phyloP scores from a whole-genome alignment of 108 stramenopile species.

The Fragilaria radians region DNA sequence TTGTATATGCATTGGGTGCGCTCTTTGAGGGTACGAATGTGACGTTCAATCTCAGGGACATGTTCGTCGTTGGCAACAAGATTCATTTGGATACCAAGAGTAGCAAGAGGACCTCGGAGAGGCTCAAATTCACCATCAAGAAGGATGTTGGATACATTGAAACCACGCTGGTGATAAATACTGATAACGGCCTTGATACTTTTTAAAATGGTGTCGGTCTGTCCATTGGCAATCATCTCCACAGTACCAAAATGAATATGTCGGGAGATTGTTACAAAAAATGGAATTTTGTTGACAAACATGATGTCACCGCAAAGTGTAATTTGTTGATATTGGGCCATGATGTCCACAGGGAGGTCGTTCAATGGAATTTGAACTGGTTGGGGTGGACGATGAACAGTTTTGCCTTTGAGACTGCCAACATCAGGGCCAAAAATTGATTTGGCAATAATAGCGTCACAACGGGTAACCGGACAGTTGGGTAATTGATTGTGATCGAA shows the following conservation, averaged over 20 bases:
- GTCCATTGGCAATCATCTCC: background rate
- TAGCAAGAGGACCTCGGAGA: slow-evolving; percentile 8
- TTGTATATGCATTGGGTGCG: slow-evolving; percentile 13
- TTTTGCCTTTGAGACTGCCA: slow-evolving; percentile 1
- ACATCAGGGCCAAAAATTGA: background rate
- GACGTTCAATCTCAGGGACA: slow-evolving; percentile 40
- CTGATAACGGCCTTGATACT: slow-evolving; percentile 3
- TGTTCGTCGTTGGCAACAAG: slow-evolving; percentile 26
- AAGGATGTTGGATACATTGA: slow-evolving; percentile 4
- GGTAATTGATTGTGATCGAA: slow-evolving; percentile 6
- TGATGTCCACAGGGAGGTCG: slow-evolving; percentile 15
- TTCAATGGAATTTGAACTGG: background rate
- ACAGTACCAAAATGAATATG: slow-evolving; percentile 23
- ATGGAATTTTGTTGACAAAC: slow-evolving; percentile 32
- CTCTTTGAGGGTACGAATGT: slow-evolving; percentile 23
- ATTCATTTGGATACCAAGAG: slow-evolving; percentile 6
- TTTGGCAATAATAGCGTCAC: background rate
- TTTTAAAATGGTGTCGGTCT: background rate
- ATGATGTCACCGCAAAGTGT: slow-evolving; percentile 29
- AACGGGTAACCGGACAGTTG: slow-evolving; percentile 8
- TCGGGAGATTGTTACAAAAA: slow-evolving; percentile 21
- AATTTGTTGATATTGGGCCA: slow-evolving; percentile 7
- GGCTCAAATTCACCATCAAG: slow-evolving; percentile 34
- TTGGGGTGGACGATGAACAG: background rate
- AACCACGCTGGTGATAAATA: slow-evolving; percentile 24